Conservation (phyloP, 2,329 filamentous ascomycete genomes). For the Sclerotinia nivalis region DNA sequence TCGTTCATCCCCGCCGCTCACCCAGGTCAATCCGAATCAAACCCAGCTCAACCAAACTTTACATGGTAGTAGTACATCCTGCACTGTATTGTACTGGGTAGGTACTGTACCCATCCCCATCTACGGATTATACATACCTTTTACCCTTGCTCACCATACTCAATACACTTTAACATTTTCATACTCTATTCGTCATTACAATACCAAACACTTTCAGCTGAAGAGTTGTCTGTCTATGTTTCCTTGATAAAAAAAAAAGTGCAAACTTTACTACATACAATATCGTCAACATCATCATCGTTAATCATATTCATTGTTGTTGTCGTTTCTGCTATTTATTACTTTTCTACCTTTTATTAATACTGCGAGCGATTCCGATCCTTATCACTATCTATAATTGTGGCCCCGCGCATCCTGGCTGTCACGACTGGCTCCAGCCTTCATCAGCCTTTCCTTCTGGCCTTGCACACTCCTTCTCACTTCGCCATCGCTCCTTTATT, state of each 20-base stretch:
- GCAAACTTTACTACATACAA: background rate
- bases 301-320: too few species aligned
- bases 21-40: background rate
- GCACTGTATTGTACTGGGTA: too few species aligned
- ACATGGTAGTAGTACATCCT: constrained; percentile 1
- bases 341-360: background rate
- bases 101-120: background rate
- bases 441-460: constrained; percentile 21
- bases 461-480: background rate
- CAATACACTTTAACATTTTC: constrained; percentile 4
- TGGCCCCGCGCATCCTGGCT: constrained; percentile 17
- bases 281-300: background rate
- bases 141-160: background rate
- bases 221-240: constrained; percentile 5
- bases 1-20: background rate
- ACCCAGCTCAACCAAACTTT: background rate
- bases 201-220: background rate
- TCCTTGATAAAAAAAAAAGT: background rate
- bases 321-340: background rate
- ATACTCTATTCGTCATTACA: background rate
- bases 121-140: background rate
- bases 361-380: background rate
- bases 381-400: constrained; percentile 16
- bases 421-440: constrained; percentile 15
- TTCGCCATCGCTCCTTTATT: constrained; percentile 15